phyloP scores from a whole-genome alignment of 331 rosid genomes.

The Acacia pycnantha region DNA sequence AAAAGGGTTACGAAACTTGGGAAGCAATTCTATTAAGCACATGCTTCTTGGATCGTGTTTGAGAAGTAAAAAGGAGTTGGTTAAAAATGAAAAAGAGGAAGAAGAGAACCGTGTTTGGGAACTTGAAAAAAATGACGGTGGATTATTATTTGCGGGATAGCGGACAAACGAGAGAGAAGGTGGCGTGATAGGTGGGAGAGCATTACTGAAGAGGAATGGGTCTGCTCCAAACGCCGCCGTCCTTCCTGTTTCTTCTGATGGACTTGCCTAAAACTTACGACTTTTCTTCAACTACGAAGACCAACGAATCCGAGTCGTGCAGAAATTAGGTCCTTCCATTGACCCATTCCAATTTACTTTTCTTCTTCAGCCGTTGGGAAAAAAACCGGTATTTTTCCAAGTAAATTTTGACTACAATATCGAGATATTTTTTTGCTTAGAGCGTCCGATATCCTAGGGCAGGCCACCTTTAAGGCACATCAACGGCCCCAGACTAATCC shows the following conservation, averaged over 20 bases:
- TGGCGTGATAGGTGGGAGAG: neutral
- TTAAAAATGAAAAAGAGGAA: neutral
- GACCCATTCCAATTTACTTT: neutral
- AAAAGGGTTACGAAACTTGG: neutral
- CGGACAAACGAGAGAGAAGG: neutral
- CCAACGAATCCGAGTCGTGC: neutral
- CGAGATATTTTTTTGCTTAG: too few relatives aligned
- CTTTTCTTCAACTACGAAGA: neutral
- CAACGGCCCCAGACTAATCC: too few relatives aligned
- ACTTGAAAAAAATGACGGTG: neutral
- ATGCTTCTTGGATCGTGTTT: neutral
- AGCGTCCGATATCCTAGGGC: too few relatives aligned
- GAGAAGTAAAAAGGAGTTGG: neutral
- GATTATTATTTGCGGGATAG: too few relatives aligned
- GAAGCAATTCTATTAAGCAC: neutral
- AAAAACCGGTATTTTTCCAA: neutral
- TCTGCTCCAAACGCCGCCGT: constrained; percentile 21
- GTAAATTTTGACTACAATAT: neutral
- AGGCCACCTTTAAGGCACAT: too few relatives aligned
- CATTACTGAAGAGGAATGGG: neutral
- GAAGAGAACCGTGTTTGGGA: neutral
- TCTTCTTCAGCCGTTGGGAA: neutral
- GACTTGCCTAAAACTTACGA: neutral
- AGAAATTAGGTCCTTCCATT: neutral
- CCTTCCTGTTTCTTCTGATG: neutral